Evolutionary conservation across 495 filamentous ascomycete genomes (phyloP), one percentile per base, ranked within the genome.

Genomic region (Aspergillus hancockii): DNA sequence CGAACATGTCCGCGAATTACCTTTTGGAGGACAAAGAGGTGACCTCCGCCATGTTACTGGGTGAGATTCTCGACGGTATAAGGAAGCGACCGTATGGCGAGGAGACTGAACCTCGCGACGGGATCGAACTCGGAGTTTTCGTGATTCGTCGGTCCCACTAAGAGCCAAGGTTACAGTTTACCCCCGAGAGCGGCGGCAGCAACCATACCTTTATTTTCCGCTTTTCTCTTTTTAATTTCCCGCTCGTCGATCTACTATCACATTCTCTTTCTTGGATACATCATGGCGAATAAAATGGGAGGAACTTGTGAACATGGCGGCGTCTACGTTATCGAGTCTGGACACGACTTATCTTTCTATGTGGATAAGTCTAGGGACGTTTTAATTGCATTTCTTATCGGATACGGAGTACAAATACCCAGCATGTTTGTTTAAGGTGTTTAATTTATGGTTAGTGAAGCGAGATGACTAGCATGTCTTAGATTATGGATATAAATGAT

Each of bases 31-130:
- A 70, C 58, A 72, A 82, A 54, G 75, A 82, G 23, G 71, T 82
- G 28, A 81, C 78, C 5, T 75, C 82, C 1, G 70, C 84, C 45
- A 79, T 80, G 64, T 63, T 90, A 16, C 76, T 89, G 23, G 75
- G 83, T 49, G 83, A 89, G 62, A 83, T 90, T 52, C 74, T 88
- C 49, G 83, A 88, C 34, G 85, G 86, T 19, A 81, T 90, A 57
- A 76, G 73, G 65, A 71, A 69, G 63, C 71, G 78, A 41, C 71
- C 71, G 12, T 83, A 80, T 55, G 71, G 72, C 30, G 75, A 76
- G 32, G 74, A 74, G 54, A 74, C 63, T 22, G 71, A 75, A 34
- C 78, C 72, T 53, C 73, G 64, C 7, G 79, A 80, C 45, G 82
- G 79, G 0, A 73, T 88, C 32, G 85, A 88, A 61, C 73, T 88